Percentiles rank a stretch among this genome's conserved stretches.
phyloP scores from a whole-genome alignment of 2,329 filamentous ascomycete genomes.

The Diaporthe sp. region DNA sequence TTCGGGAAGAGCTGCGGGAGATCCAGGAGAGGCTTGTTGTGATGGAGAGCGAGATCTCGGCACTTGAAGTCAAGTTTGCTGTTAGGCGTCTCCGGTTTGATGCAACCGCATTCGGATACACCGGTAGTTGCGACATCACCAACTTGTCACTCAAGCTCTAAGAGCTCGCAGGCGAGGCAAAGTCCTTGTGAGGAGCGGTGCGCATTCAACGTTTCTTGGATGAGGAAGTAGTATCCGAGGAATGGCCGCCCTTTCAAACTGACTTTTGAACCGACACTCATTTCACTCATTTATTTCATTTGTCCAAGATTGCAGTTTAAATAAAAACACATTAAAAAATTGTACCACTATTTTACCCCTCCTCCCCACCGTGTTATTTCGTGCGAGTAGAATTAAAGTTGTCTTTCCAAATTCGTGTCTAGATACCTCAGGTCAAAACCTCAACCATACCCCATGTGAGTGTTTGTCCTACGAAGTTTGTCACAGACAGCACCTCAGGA shows the following conservation, averaged over 20 bases:
- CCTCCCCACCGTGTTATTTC: not conserved
- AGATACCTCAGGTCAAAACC: not conserved
- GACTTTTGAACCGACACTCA: not conserved
- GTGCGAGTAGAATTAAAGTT: no score
- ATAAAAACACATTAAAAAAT: no score
- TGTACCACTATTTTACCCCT: not conserved
- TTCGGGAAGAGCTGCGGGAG: not conserved
- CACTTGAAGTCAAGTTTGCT: not conserved
- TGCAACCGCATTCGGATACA: not conserved
- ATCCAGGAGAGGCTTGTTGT: not conserved
- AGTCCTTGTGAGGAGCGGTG: no score
- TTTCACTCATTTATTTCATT: no score
- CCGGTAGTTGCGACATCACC: not conserved
- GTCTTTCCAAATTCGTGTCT: not conserved
- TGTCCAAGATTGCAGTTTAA: not conserved
- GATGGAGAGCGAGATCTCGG: not conserved
- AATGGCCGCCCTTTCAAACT: not conserved
- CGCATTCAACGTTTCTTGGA: no score
- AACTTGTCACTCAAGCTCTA: not conserved
- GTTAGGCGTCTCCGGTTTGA: not conserved
- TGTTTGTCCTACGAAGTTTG: not conserved
- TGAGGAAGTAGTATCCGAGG: no score
- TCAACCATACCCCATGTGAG: not conserved
- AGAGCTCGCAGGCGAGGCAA: not conserved
- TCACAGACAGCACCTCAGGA: not conserved